phyloP scores from a whole-genome alignment of 805 yeast genomes.

The Teunomyces tritomae region DNA sequence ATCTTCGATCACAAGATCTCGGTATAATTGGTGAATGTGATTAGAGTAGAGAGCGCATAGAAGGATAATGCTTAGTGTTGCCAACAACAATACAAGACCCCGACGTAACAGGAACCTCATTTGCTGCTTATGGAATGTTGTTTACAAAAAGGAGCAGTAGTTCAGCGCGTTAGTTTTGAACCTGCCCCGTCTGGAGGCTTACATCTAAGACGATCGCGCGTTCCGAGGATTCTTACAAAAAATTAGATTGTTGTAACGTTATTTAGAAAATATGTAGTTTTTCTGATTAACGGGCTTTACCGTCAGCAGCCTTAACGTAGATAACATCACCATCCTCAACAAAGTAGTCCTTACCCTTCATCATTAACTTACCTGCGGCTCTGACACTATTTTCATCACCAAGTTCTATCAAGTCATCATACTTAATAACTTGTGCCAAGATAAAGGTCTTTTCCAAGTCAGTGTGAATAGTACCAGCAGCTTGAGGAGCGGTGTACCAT shows the following conservation, averaged over 20 bases:
- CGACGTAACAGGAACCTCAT: constrained; percentile 10
- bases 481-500: constrained; percentile 95
- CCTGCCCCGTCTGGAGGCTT: background rate
- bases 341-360: constrained; percentile 92
- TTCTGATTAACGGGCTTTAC: constrained; percentile 56
- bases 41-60: background rate
- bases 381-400: constrained; percentile 78
- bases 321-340: constrained; percentile 95
- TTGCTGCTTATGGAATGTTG: background rate
- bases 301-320: constrained; percentile 92
- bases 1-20: constrained; percentile 1
- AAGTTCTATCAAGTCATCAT: constrained; percentile 67
- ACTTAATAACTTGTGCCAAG: constrained; percentile 89
- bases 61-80: background rate
- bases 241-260: background rate
- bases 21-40: background rate
- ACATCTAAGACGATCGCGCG: background rate
- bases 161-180: background rate
- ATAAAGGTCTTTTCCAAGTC: constrained; percentile 94
- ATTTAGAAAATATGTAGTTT: background rate
- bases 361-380: constrained; percentile 83
- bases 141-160: background rate
- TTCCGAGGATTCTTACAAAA: background rate
- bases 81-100: constrained; percentile 1
- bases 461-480: constrained; percentile 97